Evolutionary conservation across 768 basidiomycete genomes (phyloP).

Genomic region (Mrakia frigida): DNA sequence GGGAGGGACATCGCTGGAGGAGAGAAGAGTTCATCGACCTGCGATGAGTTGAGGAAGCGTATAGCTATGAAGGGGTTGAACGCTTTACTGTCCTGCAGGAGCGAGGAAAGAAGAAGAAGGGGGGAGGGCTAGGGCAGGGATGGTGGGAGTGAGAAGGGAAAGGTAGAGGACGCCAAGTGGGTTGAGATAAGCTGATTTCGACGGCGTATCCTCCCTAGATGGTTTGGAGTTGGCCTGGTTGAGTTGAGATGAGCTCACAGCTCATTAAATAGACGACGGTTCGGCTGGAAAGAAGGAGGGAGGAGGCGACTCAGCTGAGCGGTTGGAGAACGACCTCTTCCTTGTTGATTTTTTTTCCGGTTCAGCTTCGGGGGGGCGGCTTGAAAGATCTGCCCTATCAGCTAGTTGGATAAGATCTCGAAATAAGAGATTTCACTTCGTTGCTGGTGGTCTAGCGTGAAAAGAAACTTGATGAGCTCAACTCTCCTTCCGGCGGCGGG

Average conservation of each 20-base stretch:
- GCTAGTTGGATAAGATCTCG: background rate
- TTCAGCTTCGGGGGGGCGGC: no score
- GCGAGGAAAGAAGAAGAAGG: background rate
- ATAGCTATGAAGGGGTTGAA: background rate
- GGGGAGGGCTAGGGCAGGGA: background rate
- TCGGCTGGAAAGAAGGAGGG: background rate
- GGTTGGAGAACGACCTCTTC: background rate
- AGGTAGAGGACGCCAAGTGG: background rate
- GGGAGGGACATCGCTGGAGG: background rate
- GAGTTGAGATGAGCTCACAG: no score
- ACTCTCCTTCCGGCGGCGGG: background rate
- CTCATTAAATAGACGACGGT: background rate
- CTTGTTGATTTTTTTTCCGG: no score
- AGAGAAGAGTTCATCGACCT: background rate
- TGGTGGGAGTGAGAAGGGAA: background rate
- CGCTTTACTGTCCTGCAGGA: constrained; percentile 1
- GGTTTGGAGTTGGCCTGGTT: no score
- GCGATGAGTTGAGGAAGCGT: background rate
- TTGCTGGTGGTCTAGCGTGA: background rate
- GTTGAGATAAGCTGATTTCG: background rate
- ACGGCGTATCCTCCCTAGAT: background rate
- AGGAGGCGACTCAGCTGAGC: background rate
- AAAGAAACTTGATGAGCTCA: background rate
- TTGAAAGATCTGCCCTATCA: no score
- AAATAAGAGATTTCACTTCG: background rate